Percentiles rank a stretch among this genome's conserved stretches.
Evolutionary conservation across 371 early-diverging fungal species (phyloP).

Genomic region (Mucor ambiguus): DNA sequence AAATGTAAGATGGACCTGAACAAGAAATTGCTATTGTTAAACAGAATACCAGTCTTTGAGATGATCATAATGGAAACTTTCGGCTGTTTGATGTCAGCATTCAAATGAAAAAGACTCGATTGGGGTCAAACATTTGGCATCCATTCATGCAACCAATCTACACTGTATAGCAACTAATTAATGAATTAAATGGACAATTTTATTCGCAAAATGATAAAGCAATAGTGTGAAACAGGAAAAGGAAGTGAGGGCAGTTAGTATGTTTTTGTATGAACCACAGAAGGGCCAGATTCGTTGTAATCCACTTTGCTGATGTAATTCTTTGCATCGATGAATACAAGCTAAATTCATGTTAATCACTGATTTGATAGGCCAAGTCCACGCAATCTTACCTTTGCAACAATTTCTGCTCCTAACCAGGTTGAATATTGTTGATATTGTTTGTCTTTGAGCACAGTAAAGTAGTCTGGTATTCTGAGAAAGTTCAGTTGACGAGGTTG

Average conservation of each 20-base stretch:
- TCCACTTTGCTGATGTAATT: slow-evolving; percentile 81
- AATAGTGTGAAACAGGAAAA: neutral
- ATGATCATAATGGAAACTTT: too few species aligned
- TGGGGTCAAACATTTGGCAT: too few species aligned
- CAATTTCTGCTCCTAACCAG: slow-evolving; percentile 78
- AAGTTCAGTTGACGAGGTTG: slow-evolving; percentile 77
- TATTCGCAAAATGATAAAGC: neutral
- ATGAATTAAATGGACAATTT: neutral
- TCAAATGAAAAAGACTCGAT: too few species aligned
- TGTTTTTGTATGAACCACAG: slow-evolving; percentile 66
- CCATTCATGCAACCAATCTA: too few species aligned
- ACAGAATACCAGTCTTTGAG: too few species aligned
- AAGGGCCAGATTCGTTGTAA: slow-evolving; percentile 81
- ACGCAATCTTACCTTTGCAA: slow-evolving; percentile 67
- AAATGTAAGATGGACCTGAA: too few species aligned
- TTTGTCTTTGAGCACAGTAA: slow-evolving; percentile 69
- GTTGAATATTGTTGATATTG: slow-evolving; percentile 59
- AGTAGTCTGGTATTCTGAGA: slow-evolving; percentile 77
- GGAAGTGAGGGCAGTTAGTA: slow-evolving; percentile 27
- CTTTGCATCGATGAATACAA: slow-evolving; percentile 70
- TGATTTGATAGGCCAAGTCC: neutral
- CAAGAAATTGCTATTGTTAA: too few species aligned
- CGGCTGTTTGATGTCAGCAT: too few species aligned
- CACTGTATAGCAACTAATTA: too few species aligned
- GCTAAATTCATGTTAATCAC: slow-evolving; percentile 29